Percentiles rank a stretch among this genome's conserved stretches.
These are phyloP conservation scores for Coemansia sp. DNA, from an alignment of 192 early-diverging fungal genomes.

Conservation along the genomic window DNA sequence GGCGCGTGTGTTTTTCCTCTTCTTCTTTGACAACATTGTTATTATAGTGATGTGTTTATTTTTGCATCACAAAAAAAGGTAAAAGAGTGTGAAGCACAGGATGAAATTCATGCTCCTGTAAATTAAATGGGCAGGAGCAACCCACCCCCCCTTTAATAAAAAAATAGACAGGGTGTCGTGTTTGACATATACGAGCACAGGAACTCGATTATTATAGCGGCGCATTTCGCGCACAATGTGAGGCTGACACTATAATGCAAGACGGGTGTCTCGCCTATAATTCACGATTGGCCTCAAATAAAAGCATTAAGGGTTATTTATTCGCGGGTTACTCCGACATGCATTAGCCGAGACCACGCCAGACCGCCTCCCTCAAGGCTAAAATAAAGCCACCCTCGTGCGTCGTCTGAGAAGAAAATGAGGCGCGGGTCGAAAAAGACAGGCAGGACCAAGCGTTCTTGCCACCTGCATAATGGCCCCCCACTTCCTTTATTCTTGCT, in stretches of 20 bases:
- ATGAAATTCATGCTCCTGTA: neutral
- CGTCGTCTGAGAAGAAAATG: neutral
- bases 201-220: neutral
- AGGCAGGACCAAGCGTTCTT: neutral
- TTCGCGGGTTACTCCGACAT: neutral
- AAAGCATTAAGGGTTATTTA: neutral
- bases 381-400: slow-evolving; percentile 6
- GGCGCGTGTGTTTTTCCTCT: too few species aligned
- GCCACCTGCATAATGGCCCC: slow-evolving; percentile 1
- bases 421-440: neutral
- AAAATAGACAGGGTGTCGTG: neutral
- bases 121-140: too few species aligned
- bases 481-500: neutral
- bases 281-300: too few species aligned
- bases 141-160: neutral
- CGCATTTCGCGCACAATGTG: neutral
- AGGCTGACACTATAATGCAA: neutral
- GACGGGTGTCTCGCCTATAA: too few species aligned
- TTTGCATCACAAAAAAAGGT: neutral
- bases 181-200: neutral
- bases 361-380: neutral
- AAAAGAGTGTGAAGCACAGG: neutral
- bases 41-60: neutral
- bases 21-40: neutral
- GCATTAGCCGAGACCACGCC: neutral